Evolutionary conservation across 371 early-diverging fungal genomes (phyloP).

Genomic region (Rhizopus arrhizus): DNA sequence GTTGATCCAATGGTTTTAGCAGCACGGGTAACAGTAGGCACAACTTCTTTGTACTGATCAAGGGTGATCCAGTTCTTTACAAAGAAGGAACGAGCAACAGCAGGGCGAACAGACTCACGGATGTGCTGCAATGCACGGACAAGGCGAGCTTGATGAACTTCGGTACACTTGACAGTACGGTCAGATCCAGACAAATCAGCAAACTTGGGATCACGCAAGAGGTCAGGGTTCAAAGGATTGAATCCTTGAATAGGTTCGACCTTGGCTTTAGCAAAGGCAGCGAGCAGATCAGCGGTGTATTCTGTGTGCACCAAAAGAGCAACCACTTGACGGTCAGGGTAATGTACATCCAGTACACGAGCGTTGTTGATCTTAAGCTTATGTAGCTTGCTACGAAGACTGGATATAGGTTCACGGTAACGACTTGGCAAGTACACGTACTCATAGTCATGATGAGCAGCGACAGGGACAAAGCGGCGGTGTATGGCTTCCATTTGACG

Average conservation of each 20-base stretch:
- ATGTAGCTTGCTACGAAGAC: neutral
- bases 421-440: neutral
- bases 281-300: neutral
- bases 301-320: conserved; percentile 1
- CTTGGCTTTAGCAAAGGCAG: neutral
- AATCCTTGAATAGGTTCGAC: neutral
- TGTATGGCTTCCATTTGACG: neutral
- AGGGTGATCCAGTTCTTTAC: neutral
- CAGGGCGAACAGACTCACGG: neutral
- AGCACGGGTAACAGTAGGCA: no score
- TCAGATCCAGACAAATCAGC: neutral
- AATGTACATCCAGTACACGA: conserved; percentile 3
- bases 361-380: neutral
- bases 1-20: no score
- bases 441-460: neutral
- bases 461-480: neutral
- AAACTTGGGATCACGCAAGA: neutral
- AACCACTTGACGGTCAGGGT: conserved; percentile 1
- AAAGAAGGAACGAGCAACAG: neutral
- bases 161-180: neutral
- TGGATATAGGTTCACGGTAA: neutral
- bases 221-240: neutral
- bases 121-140: neutral
- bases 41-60: neutral
- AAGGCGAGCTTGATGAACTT: conserved; percentile 2